A percentile compares a stretch with the other conserved stretches of the same genome.
Evolutionary conservation across 2,329 filamentous ascomycete species (phyloP).

Genomic region (Pseudogymnoascus sp.): DNA sequence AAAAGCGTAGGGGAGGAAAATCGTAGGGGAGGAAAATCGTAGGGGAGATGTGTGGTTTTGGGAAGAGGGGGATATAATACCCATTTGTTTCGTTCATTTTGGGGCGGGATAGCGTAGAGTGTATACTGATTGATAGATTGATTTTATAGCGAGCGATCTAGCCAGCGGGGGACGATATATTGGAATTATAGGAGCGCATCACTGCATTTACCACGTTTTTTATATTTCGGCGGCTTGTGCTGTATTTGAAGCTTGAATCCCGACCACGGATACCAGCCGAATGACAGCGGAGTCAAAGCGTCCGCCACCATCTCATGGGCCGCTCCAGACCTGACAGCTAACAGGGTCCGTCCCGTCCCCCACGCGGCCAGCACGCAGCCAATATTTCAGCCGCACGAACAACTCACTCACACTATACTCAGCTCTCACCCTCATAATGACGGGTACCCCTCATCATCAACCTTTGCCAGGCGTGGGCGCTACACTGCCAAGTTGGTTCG

Average conservation of each 20-base stretch:
- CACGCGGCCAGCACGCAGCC: background rate
- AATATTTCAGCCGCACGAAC: slow-evolving; percentile 3
- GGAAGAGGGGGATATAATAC: slow-evolving; percentile 1
- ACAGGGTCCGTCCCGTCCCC: background rate
- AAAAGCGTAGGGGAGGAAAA: background rate
- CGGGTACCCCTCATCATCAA: background rate
- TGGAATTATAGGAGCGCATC: background rate
- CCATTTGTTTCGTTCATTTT: slow-evolving; percentile 5
- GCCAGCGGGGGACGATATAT: background rate
- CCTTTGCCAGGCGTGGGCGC: background rate
- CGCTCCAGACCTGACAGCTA: background rate
- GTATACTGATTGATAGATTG: slow-evolving; percentile 6
- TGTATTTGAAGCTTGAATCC: background rate
- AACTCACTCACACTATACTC: background rate
- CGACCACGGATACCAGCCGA: background rate
- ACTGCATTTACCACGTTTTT: background rate
- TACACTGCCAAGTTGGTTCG: background rate
- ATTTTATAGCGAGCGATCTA: slow-evolving; percentile 4
- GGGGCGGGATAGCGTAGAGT: slow-evolving; percentile 5
- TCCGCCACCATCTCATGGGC: background rate
- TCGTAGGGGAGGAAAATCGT: background rate
- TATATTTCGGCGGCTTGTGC: background rate
- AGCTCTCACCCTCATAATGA: background rate
- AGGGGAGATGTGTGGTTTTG: background rate
- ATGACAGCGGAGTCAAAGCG: background rate